Conservation (phyloP, 805 yeast genomes). For the Ascoidea asiatica region DNA sequence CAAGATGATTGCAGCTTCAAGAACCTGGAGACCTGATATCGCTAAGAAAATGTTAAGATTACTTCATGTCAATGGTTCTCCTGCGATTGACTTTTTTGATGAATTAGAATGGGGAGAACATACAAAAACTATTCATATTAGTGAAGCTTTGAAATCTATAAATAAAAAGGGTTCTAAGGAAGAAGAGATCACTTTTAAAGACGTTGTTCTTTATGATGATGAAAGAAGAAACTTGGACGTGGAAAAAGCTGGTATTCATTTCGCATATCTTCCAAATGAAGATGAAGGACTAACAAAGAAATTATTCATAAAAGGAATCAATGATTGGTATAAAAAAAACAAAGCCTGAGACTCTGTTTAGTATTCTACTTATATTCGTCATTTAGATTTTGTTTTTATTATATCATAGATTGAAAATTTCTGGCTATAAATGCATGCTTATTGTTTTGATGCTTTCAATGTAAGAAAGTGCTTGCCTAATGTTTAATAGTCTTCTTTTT, state of each 20-base stretch:
- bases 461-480: too few species aligned
- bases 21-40: slow-evolving; percentile 70
- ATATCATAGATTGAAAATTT: too few species aligned
- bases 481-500: too few species aligned
- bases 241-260: slow-evolving; percentile 52
- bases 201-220: slow-evolving; percentile 54
- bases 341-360: too few species aligned
- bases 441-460: too few species aligned
- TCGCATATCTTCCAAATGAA: slow-evolving; percentile 49
- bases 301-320: slow-evolving; percentile 29
- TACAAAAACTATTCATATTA: slow-evolving; percentile 38
- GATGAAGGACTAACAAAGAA: slow-evolving; percentile 40
- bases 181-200: slow-evolving; percentile 31
- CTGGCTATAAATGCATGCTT: too few species aligned
- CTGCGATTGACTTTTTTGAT: slow-evolving; percentile 39
- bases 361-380: too few species aligned
- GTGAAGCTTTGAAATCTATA: slow-evolving; percentile 39
- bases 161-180: slow-evolving; percentile 30
- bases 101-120: slow-evolving; percentile 60
- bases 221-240: slow-evolving; percentile 72
- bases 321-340: background rate
- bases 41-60: slow-evolving; percentile 49
- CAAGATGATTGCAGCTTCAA: slow-evolving; percentile 54
- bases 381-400: too few species aligned
- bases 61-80: slow-evolving; percentile 38